Evolutionary conservation across 495 filamentous ascomycete species (phyloP).

Genomic region (Neurospora sp.): DNA sequence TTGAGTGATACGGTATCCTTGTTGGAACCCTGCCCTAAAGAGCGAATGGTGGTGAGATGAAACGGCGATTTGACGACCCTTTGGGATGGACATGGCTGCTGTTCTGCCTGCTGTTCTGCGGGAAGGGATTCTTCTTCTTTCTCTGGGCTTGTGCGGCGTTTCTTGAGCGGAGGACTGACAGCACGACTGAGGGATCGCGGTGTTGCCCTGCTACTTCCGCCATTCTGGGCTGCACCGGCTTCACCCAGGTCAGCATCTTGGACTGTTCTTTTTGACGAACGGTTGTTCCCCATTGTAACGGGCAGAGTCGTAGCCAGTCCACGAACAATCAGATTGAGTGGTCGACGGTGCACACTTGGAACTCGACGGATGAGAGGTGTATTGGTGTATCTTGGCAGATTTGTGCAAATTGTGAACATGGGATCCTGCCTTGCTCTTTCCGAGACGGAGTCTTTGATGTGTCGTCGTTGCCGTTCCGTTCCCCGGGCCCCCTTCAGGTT

Average conservation of each 20-base stretch:
- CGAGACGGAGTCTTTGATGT: not conserved
- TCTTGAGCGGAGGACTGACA: slow-evolving; percentile 33
- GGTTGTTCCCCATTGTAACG: not conserved
- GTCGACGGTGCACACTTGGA: not conserved
- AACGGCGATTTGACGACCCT: slow-evolving; percentile 49
- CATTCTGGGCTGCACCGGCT: not conserved
- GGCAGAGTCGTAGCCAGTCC: not conserved
- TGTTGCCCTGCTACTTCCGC: not conserved
- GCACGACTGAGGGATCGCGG: slow-evolving; percentile 24
- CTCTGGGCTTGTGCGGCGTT: slow-evolving; percentile 9
- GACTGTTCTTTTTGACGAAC: not conserved
- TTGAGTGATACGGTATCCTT: slow-evolving; percentile 54
- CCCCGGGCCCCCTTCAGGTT: not conserved
- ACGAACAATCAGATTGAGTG: not conserved
- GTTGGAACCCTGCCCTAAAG: slow-evolving; percentile 52
- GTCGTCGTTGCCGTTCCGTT: not conserved
- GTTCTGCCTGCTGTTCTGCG: not conserved
- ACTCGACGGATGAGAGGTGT: not conserved
- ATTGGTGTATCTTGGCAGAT: not conserved
- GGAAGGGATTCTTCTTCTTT: not conserved
- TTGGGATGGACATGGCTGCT: not conserved
- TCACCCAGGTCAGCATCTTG: not conserved
- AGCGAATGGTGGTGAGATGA: slow-evolving; percentile 60
- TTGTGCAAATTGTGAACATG: not conserved
- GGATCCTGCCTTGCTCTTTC: not conserved